These are phyloP conservation scores for Aspergillus indologenus DNA, from an alignment of 495 filamentous ascomycete genomes.

Conservation along the genomic window DNA sequence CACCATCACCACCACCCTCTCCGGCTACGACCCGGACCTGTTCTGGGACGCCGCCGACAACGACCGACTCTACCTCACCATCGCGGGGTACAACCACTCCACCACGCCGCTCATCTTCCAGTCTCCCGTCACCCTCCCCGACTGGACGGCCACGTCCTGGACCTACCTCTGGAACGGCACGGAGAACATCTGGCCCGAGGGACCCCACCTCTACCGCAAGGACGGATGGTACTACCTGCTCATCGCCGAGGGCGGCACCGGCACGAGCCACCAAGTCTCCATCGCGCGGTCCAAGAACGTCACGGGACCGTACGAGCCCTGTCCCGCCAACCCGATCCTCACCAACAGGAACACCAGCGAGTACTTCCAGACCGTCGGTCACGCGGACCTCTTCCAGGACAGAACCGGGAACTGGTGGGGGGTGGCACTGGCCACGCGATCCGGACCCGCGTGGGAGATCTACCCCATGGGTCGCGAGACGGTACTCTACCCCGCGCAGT, in stretches of 20 bases:
- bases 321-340: constrained; percentile 52
- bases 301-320: constrained; percentile 52
- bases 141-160: constrained; percentile 33
- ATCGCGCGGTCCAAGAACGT: constrained; percentile 52
- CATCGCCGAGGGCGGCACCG: constrained; percentile 61
- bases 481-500: constrained; percentile 51
- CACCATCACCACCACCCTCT: background rate
- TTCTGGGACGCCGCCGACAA: constrained; percentile 26
- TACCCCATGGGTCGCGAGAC: constrained; percentile 63
- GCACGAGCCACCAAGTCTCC: constrained; percentile 48
- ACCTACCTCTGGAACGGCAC: constrained; percentile 50
- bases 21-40: constrained; percentile 18
- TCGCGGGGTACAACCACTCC: constrained; percentile 19
- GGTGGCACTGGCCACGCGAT: constrained; percentile 46
- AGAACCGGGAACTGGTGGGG: constrained; percentile 52
- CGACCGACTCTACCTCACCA: constrained; percentile 23
- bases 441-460: constrained; percentile 25
- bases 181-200: constrained; percentile 49
- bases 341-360: constrained; percentile 45
- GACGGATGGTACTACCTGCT: constrained; percentile 63
- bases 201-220: constrained; percentile 59
- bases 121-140: constrained; percentile 40
- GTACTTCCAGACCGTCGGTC: constrained; percentile 39
- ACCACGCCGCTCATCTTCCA: constrained; percentile 17
- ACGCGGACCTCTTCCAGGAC: constrained; percentile 45